Base-by-base conservation (phyloP, 768 basidiomycete species). In the Pulveroboletus ravenelii region DNA sequence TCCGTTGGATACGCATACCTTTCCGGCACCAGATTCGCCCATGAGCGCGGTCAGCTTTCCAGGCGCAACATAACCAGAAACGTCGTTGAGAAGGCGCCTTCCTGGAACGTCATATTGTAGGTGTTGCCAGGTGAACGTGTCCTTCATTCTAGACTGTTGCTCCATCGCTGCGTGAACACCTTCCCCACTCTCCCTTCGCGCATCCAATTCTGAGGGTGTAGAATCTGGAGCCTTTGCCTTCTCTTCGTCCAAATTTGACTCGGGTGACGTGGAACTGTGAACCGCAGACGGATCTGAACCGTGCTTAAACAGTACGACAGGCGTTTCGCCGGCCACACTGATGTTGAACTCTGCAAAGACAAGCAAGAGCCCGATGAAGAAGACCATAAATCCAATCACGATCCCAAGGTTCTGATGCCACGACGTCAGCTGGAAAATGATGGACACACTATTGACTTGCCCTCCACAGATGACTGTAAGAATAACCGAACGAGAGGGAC, bases 121-220 rank as follows among this genome's bases (percentile, higher is more conserved):
- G 53, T 81, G 72, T 46, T 82, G 76, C 89, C 89, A 96, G 1
- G 92, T 89, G 68, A 96, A 93, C 6, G 84, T 76, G 56, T 85
- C 76, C 17, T 65, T 73, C 75, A 53, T 65, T 49, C 6, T 54
- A 3, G 60, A 52, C 30, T 63, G 53, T 50, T 71, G 74, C 48
- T 65, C 71, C 56, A 72, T 62, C 53, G 70, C 69, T 36, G 70
- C 57, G 23, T 65, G 61, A 1, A 54, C 43, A 6, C 62, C 63
- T 27, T 52, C 56, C 44, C 51, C 55, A 20, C 42, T 54, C 18
- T 52, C 50, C 39, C 29, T 41, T 2, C 17, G 46, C 1, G 39
- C 18, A 8, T 56, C 59, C n/a, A 38, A n/a, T 13, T 51, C 59
- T 1, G 56, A 45, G 34, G 18, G 30, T 7, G 55, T 6, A 3